Conservation (phyloP, 2,329 filamentous ascomycete species). For the Exophiala bonariae region DNA sequence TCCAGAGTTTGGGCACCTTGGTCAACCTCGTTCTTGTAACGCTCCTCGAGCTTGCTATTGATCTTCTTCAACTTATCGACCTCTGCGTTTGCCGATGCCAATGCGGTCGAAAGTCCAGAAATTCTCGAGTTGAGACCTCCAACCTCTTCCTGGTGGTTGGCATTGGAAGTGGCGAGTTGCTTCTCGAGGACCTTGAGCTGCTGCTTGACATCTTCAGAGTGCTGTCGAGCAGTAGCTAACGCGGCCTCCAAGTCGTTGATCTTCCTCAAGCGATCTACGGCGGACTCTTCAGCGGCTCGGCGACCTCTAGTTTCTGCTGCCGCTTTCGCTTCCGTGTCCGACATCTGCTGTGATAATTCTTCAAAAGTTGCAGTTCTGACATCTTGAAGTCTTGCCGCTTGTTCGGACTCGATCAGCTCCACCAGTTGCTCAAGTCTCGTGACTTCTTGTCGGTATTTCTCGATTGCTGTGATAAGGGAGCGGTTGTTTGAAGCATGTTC, state of each 20-base stretch:
- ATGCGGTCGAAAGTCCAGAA: conserved; percentile 40
- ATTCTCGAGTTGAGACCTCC: conserved; percentile 44
- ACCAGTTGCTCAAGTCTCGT: conserved; percentile 44
- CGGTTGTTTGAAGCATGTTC: conserved; percentile 44
- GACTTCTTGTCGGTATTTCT: conserved; percentile 45
- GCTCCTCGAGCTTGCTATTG: conserved; percentile 38
- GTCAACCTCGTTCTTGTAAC: conserved; percentile 38
- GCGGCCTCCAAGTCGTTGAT: conserved; percentile 40
- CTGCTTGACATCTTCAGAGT: conserved; percentile 35
- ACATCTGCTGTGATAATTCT: conserved; percentile 33
- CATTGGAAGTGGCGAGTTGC: conserved; percentile 27
- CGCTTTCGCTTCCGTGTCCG: conserved; percentile 37
- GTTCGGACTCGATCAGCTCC: conserved; percentile 41
- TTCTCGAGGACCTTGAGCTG: conserved; percentile 34
- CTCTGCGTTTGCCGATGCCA: conserved; percentile 38
- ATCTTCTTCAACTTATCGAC: conserved; percentile 36
- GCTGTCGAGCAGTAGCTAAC: conserved; percentile 36
- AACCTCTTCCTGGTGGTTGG: conserved; percentile 37
- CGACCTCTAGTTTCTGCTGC: conserved; percentile 35
- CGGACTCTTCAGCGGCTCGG: conserved; percentile 35
- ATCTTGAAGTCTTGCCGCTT: conserved; percentile 37
- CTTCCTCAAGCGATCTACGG: conserved; percentile 35
- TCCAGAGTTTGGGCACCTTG: conserved; percentile 38
- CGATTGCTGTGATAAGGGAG: conserved; percentile 42
- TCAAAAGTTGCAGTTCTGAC: conserved; percentile 34